Percentiles rank a stretch among this genome's conserved stretches.
Conservation (phyloP, 83 land plant genomes). For the Larix sibirica region DNA sequence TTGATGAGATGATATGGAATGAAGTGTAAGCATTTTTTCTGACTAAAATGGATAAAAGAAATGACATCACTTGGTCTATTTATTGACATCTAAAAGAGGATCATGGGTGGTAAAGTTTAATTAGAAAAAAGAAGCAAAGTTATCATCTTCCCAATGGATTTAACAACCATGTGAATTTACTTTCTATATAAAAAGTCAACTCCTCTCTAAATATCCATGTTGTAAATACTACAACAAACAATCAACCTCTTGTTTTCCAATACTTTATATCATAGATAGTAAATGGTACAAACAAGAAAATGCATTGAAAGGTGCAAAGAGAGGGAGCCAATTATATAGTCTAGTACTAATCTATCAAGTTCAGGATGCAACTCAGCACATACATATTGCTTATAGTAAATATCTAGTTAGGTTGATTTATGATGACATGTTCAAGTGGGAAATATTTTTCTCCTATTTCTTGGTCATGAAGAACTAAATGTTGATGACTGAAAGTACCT, state of each 20-base stretch:
- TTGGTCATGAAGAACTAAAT: slow-evolving; percentile 93
- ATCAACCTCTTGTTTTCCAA: neutral
- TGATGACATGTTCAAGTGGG: slow-evolving; percentile 85
- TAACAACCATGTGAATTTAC: neutral
- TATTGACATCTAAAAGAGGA: neutral
- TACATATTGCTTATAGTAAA: slow-evolving; percentile 99
- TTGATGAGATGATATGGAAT: neutral
- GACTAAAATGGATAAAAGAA: neutral
- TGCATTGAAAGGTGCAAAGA: neutral
- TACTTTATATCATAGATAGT: neutral
- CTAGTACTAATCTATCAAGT: neutral
- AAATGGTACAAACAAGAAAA: neutral
- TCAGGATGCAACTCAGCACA: neutral
- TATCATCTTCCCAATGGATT: neutral
- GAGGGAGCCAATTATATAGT: neutral
- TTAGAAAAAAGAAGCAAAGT: neutral
- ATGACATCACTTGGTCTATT: neutral
- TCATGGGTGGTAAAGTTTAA: neutral
- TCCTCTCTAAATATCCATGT: neutral
- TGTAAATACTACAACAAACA: neutral
- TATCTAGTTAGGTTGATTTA: slow-evolving; percentile 93
- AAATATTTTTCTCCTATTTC: slow-evolving; percentile 83
- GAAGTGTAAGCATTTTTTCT: neutral
- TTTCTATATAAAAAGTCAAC: neutral
- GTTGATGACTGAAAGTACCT: slow-evolving; percentile 98